phyloP scores from a whole-genome alignment of 2,329 filamentous ascomycete species.

The Arthrobotrys sinensis region DNA sequence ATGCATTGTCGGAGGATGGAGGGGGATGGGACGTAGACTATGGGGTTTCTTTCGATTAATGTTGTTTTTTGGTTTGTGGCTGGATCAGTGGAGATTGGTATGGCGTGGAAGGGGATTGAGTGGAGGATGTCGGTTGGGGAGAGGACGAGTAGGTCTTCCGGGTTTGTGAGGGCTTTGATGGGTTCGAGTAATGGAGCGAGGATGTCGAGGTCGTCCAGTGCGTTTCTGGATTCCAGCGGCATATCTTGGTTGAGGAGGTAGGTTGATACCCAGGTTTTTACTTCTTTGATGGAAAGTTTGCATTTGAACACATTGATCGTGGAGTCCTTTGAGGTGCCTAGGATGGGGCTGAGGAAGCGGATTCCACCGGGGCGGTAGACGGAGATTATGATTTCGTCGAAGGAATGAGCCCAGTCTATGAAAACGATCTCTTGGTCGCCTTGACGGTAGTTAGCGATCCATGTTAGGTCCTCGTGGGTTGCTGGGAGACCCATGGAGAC shows the following conservation, averaged over 20 bases:
- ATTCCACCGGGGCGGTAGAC: slow-evolving; percentile 43
- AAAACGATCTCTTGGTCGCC: slow-evolving; percentile 46
- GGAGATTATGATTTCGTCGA: slow-evolving; percentile 52
- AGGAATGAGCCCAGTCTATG: slow-evolving; percentile 47
- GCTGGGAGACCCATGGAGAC: slow-evolving; percentile 50
- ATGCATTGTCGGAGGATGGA: slow-evolving; percentile 57
- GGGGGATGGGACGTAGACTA: slow-evolving; percentile 53
- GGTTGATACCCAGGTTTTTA: slow-evolving; percentile 34
- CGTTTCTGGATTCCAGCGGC: slow-evolving; percentile 35
- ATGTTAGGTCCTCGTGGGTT: slow-evolving; percentile 55
- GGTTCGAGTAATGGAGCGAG: slow-evolving; percentile 37
- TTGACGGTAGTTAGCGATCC: slow-evolving; percentile 44
- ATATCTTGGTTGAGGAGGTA: slow-evolving; percentile 40
- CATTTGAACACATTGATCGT: slow-evolving; percentile 39
- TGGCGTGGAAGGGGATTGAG: slow-evolving; percentile 46
- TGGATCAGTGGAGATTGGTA: slow-evolving; percentile 13
- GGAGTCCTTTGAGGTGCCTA: slow-evolving; percentile 26
- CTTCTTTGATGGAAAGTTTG: slow-evolving; percentile 5
- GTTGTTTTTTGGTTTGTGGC: neutral
- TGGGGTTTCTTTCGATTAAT: slow-evolving; percentile 51
- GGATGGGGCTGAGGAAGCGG: neutral
- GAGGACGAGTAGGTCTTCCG: slow-evolving; percentile 48
- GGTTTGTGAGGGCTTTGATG: slow-evolving; percentile 29
- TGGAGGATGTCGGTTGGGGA: slow-evolving; percentile 47
- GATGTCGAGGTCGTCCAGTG: slow-evolving; percentile 42